A percentile compares a stretch with the other conserved stretches of the same genome.
Conservation (phyloP, 148 eudicot genomes). For the Tetragonia tetragonoides region DNA sequence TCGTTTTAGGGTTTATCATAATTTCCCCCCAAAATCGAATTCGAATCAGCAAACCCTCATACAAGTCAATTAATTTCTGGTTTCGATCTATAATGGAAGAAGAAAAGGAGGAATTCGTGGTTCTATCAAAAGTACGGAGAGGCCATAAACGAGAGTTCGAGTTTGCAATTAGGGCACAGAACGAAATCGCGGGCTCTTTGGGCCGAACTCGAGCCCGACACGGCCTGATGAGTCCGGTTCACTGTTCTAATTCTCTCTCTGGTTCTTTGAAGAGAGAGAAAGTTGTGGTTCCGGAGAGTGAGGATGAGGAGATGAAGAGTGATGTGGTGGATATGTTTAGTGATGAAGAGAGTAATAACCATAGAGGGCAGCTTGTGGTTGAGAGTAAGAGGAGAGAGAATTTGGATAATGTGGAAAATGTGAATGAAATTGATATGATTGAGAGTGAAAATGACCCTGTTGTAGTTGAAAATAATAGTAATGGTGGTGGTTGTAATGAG, state of each 20-base stretch:
- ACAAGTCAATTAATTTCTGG: neutral
- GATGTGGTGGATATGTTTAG: conserved; percentile 31
- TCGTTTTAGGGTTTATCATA: neutral
- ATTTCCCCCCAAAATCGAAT: neutral
- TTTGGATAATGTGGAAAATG: conserved; percentile 8
- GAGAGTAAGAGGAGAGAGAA: conserved; percentile 26
- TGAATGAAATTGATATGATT: conserved; percentile 11
- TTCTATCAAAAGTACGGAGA: conserved; percentile 38
- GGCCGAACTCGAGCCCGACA: conserved; percentile 51
- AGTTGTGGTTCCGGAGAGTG: conserved; percentile 23
- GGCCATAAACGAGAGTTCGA: conserved; percentile 40
- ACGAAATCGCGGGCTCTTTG: conserved; percentile 35
- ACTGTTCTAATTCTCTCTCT: neutral
- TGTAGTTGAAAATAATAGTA: conserved; percentile 5
- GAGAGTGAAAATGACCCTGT: conserved; percentile 21
- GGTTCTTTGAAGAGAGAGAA: neutral
- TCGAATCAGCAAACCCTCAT: neutral
- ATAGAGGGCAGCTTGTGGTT: conserved; percentile 9
- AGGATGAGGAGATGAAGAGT: conserved; percentile 33
- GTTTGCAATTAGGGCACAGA: conserved; percentile 58
- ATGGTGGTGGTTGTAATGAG: neutral
- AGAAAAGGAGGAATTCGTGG: conserved; percentile 36
- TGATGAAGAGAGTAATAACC: conserved; percentile 29
- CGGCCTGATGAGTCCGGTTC: conserved; percentile 18
- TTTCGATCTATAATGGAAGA: neutral